Evolutionary conservation across 2,329 filamentous ascomycete species (phyloP), one percentile per base, ranked within the genome.

Genomic region (Pseudogymnoascus sp.): DNA sequence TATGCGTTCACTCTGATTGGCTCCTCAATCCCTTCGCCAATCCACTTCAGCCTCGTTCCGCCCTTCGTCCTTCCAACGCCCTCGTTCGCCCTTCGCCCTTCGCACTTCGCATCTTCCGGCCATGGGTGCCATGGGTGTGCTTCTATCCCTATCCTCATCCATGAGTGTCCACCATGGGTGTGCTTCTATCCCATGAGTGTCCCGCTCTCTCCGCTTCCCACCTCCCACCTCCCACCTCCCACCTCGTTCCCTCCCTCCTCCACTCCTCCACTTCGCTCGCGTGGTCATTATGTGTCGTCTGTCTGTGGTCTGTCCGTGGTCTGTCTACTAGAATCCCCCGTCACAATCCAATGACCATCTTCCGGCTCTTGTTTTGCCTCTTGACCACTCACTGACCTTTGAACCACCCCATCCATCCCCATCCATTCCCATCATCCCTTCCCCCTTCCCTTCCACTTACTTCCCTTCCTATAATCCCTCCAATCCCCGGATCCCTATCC

Each of bases 401-500:
- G 28, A 28, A 54, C 45, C 19, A 48, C 43, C 25, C 23, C 48
- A 48, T 48, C 31, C 16, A 8, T 25, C 23, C 23, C 28, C 8
- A 31, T 31, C 48, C 64, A 43, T 23, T 36, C 25, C 61, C 39
- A 62, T 60, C 28, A 63, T 37, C 62, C 48, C 16, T 31, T 28
- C 63, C 21, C 48, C 37, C 34, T 21, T 62, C 23, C 34, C 63
- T 41, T 19, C 48, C 23, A 25, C 23, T 25, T 25, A n/a, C 65
- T 43, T 62, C 48, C 23, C 34, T 39, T 63, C 63, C 63, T 34
- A 60, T 51, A 48, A 21, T 41, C 60, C 19, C 63, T 61, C 25
- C 34, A 60, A 48, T 64, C 60, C 36, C 54, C 60, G 14, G 31
- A 36, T 39, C 25, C 39, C 62, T 51, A 61, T 64, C 63, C 64